Conservation (phyloP, 352 stramenopile genomes). For the Phytophthora fragariaefolia region DNA sequence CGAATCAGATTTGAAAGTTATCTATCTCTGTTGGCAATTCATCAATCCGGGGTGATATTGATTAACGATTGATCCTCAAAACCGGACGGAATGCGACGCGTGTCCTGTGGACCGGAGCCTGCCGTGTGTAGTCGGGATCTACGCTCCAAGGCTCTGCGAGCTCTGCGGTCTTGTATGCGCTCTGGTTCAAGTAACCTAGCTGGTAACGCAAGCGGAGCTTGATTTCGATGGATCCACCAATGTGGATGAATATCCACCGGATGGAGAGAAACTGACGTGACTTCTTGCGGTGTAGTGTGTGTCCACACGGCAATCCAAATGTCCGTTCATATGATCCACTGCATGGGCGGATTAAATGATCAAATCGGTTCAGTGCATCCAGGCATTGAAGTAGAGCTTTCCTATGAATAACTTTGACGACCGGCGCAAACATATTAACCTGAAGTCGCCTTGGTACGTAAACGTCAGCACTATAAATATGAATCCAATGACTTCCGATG, state of each 20-base stretch:
- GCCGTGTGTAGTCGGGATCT: background rate
- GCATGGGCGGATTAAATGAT: background rate
- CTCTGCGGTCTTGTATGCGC: slow-evolving; percentile 3
- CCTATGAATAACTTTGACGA: background rate
- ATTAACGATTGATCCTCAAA: background rate
- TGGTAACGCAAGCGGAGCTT: background rate
- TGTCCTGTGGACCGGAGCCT: background rate
- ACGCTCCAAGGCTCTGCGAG: background rate
- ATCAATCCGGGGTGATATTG: too few species aligned
- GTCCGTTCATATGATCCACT: background rate
- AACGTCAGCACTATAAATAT: background rate
- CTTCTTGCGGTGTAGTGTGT: background rate
- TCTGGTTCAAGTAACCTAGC: slow-evolving; percentile 1
- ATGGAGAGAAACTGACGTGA: background rate
- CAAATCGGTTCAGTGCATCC: background rate
- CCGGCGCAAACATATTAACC: background rate
- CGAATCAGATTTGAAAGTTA: too few species aligned
- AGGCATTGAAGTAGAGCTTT: background rate
- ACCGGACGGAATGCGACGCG: background rate
- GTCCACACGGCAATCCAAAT: background rate
- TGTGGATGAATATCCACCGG: background rate
- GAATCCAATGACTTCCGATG: background rate
- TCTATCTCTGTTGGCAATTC: too few species aligned
- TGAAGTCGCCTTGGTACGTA: slow-evolving; percentile 1
- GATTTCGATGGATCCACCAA: slow-evolving; percentile 5